Evolutionary conservation across 129 eudicot species (phyloP), one percentile per base, ranked within the genome.

Genomic region (Scalesia atractyloides): DNA sequence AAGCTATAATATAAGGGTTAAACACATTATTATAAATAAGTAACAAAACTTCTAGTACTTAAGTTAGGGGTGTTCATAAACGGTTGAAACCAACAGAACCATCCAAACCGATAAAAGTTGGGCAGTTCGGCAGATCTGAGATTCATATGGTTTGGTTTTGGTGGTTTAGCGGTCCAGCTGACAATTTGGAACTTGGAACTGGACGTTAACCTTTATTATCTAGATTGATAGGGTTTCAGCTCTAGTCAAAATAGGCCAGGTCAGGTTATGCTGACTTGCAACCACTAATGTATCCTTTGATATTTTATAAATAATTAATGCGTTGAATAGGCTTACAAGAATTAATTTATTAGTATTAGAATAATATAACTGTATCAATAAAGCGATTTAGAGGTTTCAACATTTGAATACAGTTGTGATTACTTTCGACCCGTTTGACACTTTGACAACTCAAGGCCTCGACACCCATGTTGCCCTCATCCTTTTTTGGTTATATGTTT

Each of bases 381-480:
- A 11, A 47, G 10, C 26, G 9, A 66, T 41, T 6, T 37, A 17
- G 51, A 8, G 54, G 54, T 44, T 43, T 44, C 1, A 15, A 13
- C 26, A 15, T 48, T 17, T 16, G 5, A 51, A 33, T 30, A n/a
- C 15, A 9, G 6, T 46, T 50, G 7, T 1, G 2, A 49, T 41
- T 10, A 30, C 33, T n/a, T 68, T 30, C 14, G 11, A 49, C 52
- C 56, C 33, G 0, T 66, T 5, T 46, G 39, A 37, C 43, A 4
- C 43, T 37, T 37, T 37, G 43, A 37, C 43, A 37, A 8, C 7
- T 37, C 43, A 37, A 24, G 26, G 26, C 26, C 26, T 15, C 37
- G 9, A 68, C 73, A n/a, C n/a, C 73, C 73, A 50, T 19, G 18
- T 69, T 37, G 24, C 22, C 12, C 1, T 37, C 33, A 44, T 46